Percentiles rank a stretch among this genome's conserved stretches.
Evolutionary conservation across 768 basidiomycete species (phyloP).

Genomic region (Tricholoma bakamatsutake): DNA sequence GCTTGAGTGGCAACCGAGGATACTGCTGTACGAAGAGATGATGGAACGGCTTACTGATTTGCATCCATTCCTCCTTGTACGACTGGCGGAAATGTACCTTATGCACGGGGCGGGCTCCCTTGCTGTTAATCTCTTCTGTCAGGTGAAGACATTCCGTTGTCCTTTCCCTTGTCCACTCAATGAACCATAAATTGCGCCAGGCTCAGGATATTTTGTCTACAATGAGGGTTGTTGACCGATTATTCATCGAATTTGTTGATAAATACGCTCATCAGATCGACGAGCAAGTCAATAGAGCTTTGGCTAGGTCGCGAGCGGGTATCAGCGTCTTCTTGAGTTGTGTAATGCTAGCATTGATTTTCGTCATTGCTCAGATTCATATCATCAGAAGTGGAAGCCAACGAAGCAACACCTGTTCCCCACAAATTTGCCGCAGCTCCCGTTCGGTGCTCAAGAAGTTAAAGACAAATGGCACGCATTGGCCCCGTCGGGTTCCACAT

Average conservation of each 20-base stretch:
- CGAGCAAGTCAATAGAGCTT: background rate
- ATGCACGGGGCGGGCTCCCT: background rate
- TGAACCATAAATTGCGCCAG: background rate
- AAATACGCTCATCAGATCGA: background rate
- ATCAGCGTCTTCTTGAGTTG: background rate
- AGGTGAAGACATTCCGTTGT: conserved; percentile 1
- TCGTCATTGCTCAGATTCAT: too few species aligned
- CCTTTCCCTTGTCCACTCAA: background rate
- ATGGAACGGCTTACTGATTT: background rate
- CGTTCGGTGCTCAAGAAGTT: too few species aligned
- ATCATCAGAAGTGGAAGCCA: too few species aligned
- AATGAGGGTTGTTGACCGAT: background rate
- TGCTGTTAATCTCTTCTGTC: background rate
- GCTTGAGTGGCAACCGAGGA: background rate
- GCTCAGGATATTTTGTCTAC: background rate
- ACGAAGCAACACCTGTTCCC: too few species aligned
- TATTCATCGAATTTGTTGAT: background rate
- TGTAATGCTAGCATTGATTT: background rate
- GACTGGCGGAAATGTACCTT: background rate
- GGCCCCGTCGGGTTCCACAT: too few species aligned
- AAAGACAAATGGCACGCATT: too few species aligned
- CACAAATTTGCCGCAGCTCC: too few species aligned
- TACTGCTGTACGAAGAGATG: background rate
- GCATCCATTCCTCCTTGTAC: conserved; percentile 2
- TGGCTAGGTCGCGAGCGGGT: too few species aligned